Base-by-base conservation (phyloP, 2,329 filamentous ascomycete species). In the Zymoseptoria passerinii region DNA sequence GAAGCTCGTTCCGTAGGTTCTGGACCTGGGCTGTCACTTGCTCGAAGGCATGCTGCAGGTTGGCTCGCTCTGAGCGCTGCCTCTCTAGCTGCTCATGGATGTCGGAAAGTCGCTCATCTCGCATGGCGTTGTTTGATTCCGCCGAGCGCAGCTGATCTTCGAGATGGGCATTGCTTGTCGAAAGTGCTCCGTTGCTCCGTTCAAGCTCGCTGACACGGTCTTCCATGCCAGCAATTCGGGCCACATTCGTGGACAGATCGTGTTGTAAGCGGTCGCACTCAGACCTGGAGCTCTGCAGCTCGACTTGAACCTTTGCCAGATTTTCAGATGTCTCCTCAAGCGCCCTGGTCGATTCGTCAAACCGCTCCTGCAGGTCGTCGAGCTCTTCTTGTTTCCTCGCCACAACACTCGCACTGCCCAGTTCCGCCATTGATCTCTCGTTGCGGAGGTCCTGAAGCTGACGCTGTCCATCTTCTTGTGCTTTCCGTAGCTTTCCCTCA, bases 311-410 rank as follows among this genome's bases (percentile, higher is more conserved):
- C 16, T 29, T 16, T 1, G 50, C 50, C 50, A 52, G 19, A 3
- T n/a, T 27, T 28, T 23, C 28, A 8, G 23, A 16, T 28, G n/a
- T 52, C 27, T 52, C 50, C n/a, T 18, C 50, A 23, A 52, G 23
- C 23, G 54, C 28, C 66, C 70, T 64, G 5, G 71, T 49, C 8
- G 56, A 58, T 28, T 65, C 64, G 4, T 58, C 61, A 4, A 76
- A 57, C 27, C 73, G 64, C 50, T 75, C 70, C 27, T 77, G 72
- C 10, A 76, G 63, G 48, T 75, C 73, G 27, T 78, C 76, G 4
- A 78, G 56, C 5, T 71, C 68, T 56, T 80, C 77, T 29, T 79
- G 74, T 57, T 75, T 78, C 19, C 73, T 74, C 1, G 76, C 76
- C 4, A 76, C 58, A 7, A 67, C 72, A 48, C 77, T 73, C 20